Base-by-base conservation (phyloP, 495 filamentous ascomycete genomes). In the Thozetella sp. region DNA sequence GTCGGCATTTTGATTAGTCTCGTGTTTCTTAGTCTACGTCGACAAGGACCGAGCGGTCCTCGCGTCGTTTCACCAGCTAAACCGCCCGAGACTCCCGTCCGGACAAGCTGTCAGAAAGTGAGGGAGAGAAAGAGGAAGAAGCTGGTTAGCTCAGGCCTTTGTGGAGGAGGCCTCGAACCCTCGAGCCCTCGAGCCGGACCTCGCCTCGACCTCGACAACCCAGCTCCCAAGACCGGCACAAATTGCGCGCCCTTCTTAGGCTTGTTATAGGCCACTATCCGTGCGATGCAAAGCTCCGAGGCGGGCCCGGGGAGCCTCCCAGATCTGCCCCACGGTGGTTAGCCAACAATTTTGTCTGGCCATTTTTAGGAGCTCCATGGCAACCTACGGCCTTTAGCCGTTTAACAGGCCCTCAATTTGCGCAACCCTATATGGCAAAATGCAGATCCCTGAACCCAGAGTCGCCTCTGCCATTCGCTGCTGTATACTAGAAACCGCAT, bases 401-500 rank as follows among this genome's bases (percentile, higher is more conserved):
- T 63, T 65, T 60, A 62, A 25, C 57, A 62, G 30, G 53, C n/a
- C 59, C 46, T 55, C 61, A 55, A 67, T 65, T 59, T 64, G 54
- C 56, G 61, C 62, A 65, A 64, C 51, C 22, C 54, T 65, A 56
- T 66, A 64, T 67, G 65, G 65, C 55, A 67, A 62, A 67, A 67
- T 67, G 65, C 51, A 52, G 62, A 65, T 67, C 65, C 59, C 45
- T 65, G 62, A 54, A 57, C 43, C 56, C 58, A 30, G 59, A 30
- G 59, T 56, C 26, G 24, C 30, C 22, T 51, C 51, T 10, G 53
- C 54, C 59, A 56, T 62, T 45, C 17, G 22, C 53, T 55, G 15
- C 25, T 50, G 23, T 56, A 22, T 51, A 34, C 46, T 19, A 15
- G 60, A 46, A 43, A 22, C 52, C 23, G 46, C 25, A 22, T 53